Base-by-base conservation (phyloP, 2,329 filamentous ascomycete genomes). In the Aspergillus awamori region DNA sequence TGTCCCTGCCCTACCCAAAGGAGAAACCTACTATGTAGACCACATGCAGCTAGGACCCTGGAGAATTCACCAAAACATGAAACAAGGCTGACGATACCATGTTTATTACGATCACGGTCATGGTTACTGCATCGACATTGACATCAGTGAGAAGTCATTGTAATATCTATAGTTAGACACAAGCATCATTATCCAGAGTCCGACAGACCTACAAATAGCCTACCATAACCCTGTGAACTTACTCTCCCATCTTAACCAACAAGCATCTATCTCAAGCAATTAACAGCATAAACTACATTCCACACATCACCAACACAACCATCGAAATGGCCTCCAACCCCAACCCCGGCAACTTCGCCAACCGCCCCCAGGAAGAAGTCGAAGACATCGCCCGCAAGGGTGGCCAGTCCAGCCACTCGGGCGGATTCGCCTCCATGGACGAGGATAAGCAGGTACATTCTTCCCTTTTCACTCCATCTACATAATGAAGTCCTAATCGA, bases 351-450 rank as follows among this genome's bases (percentile, higher is more conserved):
- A 79, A 79, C 64, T 78, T 77, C 63, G 70, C 72, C 69, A 79
- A 78, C 71, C 73, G 75, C 7, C 72, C 80, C 62, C 76, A 77
- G 57, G 80, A 81, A 10, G 80, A 83, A 66, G 79, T 82, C 15
- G 68, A 73, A 2, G 72, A 77, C 3, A 80, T 81, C 57, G 77
- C 74, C 49, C 65, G 65, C 53, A 73, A 76, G 65, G 74, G 74
- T 48, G 73, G 71, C 13, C 72, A 76, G 49, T 65, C 70, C 33
- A 74, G 69, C 56, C 72, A 74, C 57, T 43, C 59, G 33, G 59
- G 71, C 38, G 72, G 73, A n/a, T 74, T 74, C 47, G 64, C 65
- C 28, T 55, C 59, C n/a, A 69, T 72, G 64, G 72, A 75, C 45
- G 57, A 69, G n/a, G 59, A 69, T 39, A 74, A 74, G 53, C 67